Percentiles rank a stretch among this genome's conserved stretches.
Conservation (phyloP, 2,329 filamentous ascomycete genomes). For the Colletotrichum godetiae region DNA sequence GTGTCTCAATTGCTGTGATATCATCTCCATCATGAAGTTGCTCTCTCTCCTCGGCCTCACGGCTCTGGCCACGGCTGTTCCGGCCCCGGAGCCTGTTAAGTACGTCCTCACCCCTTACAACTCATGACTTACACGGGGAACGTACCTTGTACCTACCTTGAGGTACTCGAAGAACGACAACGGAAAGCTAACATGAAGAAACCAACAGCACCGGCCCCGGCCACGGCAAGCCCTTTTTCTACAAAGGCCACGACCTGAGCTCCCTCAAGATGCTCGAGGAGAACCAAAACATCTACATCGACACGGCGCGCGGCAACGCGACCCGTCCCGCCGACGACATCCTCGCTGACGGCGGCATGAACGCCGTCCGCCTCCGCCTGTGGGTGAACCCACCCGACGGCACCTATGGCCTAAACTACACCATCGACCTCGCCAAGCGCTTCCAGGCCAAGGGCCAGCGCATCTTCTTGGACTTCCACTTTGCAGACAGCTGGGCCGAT, state of each 20-base stretch:
- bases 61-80: constrained; percentile 15
- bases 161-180: neutral
- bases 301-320: constrained; percentile 25
- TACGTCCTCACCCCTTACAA: neutral
- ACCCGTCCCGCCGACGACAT: constrained; percentile 29
- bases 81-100: constrained; percentile 10
- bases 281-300: constrained; percentile 23
- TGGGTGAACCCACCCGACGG: constrained; percentile 32
- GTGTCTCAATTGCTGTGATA: neutral
- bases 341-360: constrained; percentile 33
- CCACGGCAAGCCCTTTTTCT: constrained; percentile 22
- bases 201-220: neutral
- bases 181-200: neutral
- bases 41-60: constrained; percentile 24
- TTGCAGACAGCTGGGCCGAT: constrained; percentile 48
- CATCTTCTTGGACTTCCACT: constrained; percentile 51
- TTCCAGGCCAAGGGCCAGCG: constrained; percentile 48
- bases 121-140: too few species aligned
- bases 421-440: constrained; percentile 45
- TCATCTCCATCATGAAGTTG: constrained; percentile 11
- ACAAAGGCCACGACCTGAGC: constrained; percentile 33
- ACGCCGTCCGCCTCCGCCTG: constrained; percentile 28
- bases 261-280: constrained; percentile 33
- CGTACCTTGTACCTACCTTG: too few species aligned
- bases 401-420: constrained; percentile 37